These are phyloP conservation scores for Rhizopus delemar DNA, from an alignment of 371 early-diverging fungal species.

Conservation along the genomic window DNA sequence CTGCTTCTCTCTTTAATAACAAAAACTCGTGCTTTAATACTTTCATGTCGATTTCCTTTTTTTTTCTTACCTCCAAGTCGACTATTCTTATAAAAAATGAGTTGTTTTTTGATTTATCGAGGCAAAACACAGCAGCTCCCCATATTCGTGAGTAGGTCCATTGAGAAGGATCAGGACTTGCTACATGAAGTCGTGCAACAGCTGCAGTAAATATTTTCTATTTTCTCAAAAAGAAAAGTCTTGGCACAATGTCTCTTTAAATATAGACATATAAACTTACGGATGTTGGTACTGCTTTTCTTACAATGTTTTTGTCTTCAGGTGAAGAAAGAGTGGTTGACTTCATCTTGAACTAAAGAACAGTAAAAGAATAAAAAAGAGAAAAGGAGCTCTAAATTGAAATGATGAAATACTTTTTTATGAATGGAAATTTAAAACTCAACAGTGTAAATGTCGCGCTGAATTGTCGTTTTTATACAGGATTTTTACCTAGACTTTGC, in stretches of 20 bases:
- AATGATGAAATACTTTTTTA: constrained; percentile 3
- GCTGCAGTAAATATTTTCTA: constrained; percentile 84
- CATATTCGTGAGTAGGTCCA: constrained; percentile 77
- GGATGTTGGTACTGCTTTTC: constrained; percentile 43
- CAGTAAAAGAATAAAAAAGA: constrained; percentile 5
- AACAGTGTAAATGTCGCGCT: no score
- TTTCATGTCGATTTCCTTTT: not conserved
- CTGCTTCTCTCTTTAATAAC: constrained; percentile 40
- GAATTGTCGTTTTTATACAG: no score
- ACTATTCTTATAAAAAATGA: constrained; percentile 77
- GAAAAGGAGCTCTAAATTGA: not conserved
- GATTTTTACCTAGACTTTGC: no score
- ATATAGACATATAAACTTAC: constrained; percentile 18
- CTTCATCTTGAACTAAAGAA: constrained; percentile 17
- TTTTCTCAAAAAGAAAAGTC: not conserved
- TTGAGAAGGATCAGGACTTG: constrained; percentile 65
- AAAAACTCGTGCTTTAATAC: not conserved
- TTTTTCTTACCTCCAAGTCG: constrained; percentile 64
- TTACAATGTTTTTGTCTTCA: constrained; percentile 42
- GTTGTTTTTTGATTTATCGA: constrained; percentile 58
- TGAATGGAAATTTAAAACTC: not conserved
- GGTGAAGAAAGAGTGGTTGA: constrained; percentile 30
- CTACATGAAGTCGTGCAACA: constrained; percentile 81
- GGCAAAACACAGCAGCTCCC: constrained; percentile 78
- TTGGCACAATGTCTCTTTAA: not conserved